Conservation (phyloP, 768 basidiomycete genomes). For the Obba rivulosa region DNA sequence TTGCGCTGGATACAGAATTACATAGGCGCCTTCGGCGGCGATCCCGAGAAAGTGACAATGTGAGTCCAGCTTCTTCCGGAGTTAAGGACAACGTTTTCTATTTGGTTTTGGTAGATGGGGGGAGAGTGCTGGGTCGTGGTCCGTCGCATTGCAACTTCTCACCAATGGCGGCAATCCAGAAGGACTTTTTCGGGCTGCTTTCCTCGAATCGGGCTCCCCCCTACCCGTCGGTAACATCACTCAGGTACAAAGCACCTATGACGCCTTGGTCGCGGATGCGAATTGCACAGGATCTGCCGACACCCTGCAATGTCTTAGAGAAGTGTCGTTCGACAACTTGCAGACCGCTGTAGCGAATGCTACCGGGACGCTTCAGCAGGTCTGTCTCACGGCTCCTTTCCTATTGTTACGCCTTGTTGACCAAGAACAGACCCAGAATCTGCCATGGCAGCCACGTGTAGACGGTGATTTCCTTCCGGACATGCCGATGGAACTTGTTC, state of each 20-base stretch:
- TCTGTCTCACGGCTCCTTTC: conserved; percentile 3
- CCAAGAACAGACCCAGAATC: conserved; percentile 25
- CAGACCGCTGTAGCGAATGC: conserved; percentile 25
- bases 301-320: conserved; percentile 38
- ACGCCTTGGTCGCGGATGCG: conserved; percentile 31
- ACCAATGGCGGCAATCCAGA: conserved; percentile 18
- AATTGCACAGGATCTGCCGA: conserved; percentile 30
- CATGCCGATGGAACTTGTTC: conserved; percentile 32
- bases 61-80: conserved; percentile 12
- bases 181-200: conserved; percentile 27
- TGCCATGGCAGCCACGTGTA: conserved; percentile 39
- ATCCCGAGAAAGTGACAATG: conserved; percentile 39
- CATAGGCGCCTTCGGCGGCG: conserved; percentile 36
- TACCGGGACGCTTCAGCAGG: conserved; percentile 17
- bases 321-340: conserved; percentile 26
- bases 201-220: conserved; percentile 25
- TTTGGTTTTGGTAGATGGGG: conserved; percentile 25
- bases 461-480: conserved; percentile 48
- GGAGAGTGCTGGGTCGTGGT: conserved; percentile 34
- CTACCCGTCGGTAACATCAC: conserved; percentile 9
- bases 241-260: conserved; percentile 32
- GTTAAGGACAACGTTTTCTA: too few species aligned
- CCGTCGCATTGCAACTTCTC: conserved; percentile 23
- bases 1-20: conserved; percentile 37
- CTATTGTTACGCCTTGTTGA: not conserved